These are phyloP conservation scores for Neocallimastix lanati DNA, from an alignment of 192 early-diverging fungal genomes.

Conservation along the genomic window DNA sequence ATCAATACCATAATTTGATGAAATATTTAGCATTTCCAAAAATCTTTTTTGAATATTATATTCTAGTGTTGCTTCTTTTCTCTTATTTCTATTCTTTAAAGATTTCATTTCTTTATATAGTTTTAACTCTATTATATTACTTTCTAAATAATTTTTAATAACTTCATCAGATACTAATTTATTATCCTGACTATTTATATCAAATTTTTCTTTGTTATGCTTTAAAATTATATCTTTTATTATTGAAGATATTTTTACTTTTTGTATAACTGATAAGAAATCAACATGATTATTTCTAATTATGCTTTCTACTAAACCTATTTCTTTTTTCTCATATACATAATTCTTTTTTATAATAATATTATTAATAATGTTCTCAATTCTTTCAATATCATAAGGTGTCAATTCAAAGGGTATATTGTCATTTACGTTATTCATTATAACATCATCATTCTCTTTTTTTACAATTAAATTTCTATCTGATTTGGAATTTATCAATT, in stretches of 20 bases:
- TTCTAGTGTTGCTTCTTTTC: not conserved
- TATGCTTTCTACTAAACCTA: not conserved
- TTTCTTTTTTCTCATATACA: not conserved
- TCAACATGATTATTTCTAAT: not conserved
- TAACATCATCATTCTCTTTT: not conserved
- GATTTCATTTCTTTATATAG: not conserved
- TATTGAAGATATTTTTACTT: not conserved
- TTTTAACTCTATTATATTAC: not conserved
- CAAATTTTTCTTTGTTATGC: not conserved
- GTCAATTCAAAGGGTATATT: not conserved
- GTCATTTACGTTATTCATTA: not conserved
- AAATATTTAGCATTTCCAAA: not conserved
- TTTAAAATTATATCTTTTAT: not conserved
- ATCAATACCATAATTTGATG: not conserved
- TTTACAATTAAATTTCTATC: not conserved
- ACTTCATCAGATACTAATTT: not conserved
- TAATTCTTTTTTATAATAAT: not conserved
- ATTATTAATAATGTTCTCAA: not conserved
- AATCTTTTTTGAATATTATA: not conserved
- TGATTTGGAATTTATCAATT: not conserved
- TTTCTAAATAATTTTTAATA: not conserved
- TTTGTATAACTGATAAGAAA: not conserved
- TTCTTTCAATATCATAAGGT: not conserved
- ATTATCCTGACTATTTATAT: not conserved
- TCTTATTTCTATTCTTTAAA: not conserved